Base-by-base conservation (phyloP, 164 flowering plant species). In the Vitis rotundifolia region DNA sequence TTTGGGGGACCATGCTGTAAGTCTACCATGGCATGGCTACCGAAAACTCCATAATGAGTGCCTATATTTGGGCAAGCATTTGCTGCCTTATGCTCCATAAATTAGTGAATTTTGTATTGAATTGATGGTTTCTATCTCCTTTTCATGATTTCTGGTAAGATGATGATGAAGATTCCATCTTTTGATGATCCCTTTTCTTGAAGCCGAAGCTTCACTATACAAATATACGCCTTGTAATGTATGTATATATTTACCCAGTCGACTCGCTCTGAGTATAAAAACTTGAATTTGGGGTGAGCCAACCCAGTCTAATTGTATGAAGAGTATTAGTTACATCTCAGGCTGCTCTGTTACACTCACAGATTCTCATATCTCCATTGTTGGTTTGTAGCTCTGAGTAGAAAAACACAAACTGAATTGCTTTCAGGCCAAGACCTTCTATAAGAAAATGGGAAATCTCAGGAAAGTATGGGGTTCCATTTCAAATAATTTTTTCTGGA, bases 1-100 rank as follows among this genome's bases (percentile, higher is more conserved):
- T 80, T 69, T 72, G 70, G 29, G 76, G 73, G 71, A 79, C 81
- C 84, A 78, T 75, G 70, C 63, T 78, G 78, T 70, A 69, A 74
- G 70, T 75, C 54, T 68, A 53, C 68, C 71, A 72, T 66, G 80
- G 81, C 81, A 73, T 73, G 26, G 2, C 26, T 22, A 22, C 26
- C 0, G 26, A 63, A 67, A 51, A 79, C 84, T 68, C 64, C 74
- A 69, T 71, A 79, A 85, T 75, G 77, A 80, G 60, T 68, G 59
- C 73, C 70, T 61, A 78, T 75, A 68, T 63, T 77, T 71, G 28
- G 51, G 78, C 78, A 55, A 69, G 81, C 74, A 44, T 76, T 62
- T 73, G 77, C 80, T 70, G 75, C 81, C 73, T 68, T 71, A 67
- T 72, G 65, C 50, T 76, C 68, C 44, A 67, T 77, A 61, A 28